Percentiles rank a stretch among this genome's conserved stretches.
Evolutionary conservation across 2,329 filamentous ascomycete species (phyloP).

Genomic region (Fusarium haematococcum): DNA sequence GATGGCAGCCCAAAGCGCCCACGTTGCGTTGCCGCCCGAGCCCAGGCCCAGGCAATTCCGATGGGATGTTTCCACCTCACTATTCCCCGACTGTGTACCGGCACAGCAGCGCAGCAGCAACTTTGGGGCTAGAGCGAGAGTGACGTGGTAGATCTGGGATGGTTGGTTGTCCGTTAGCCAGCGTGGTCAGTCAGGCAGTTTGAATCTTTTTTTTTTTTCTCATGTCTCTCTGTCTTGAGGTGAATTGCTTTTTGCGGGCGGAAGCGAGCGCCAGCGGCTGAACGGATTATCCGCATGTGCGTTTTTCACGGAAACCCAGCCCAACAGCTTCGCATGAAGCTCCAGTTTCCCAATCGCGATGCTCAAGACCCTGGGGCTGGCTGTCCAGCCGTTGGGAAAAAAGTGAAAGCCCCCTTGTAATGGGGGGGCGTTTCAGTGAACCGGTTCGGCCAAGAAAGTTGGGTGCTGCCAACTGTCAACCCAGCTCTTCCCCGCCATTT

Average conservation of each 20-base stretch:
- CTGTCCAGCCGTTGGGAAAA: conserved; percentile 15
- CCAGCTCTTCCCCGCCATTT: conserved; percentile 16
- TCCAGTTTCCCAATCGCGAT: background rate
- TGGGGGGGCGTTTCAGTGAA: conserved; percentile 12
- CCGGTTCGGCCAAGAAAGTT: conserved; percentile 18
- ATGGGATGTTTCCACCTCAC: conserved; percentile 32
- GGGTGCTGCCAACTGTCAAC: conserved; percentile 34
- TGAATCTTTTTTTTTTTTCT: background rate
- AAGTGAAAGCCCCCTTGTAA: background rate
- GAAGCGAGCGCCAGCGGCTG: background rate
- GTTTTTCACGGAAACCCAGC: no score
- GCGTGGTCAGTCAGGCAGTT: background rate
- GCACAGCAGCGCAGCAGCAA: conserved; percentile 7
- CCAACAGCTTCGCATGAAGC: background rate
- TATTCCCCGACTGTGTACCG: conserved; percentile 34
- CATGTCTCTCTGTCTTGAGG: background rate
- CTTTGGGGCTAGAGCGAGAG: conserved; percentile 18
- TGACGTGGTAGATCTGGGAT: conserved; percentile 40
- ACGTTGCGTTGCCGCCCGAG: conserved; percentile 17
- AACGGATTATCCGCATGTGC: background rate
- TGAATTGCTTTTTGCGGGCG: background rate
- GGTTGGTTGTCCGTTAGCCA: conserved; percentile 17
- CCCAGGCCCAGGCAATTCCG: background rate
- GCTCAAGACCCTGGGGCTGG: background rate
- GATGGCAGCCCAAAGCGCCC: conserved; percentile 25